Base-by-base conservation (phyloP, 805 yeast species). In the Cyberlindnera nakhonratchasimensis region DNA sequence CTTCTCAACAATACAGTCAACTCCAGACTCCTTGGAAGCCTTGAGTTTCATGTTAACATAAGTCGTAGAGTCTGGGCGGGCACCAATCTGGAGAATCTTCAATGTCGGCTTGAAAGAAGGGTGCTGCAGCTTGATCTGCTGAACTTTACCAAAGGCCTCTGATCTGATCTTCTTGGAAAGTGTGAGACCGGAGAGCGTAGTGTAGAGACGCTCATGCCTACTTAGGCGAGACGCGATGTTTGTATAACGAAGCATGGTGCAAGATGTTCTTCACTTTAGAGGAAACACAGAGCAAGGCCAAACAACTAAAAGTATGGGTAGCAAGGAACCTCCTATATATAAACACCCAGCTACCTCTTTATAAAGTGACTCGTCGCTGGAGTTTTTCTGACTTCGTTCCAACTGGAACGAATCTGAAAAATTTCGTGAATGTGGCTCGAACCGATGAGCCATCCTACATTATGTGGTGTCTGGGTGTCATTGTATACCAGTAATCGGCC, bases 21-120 rank as follows among this genome's bases (percentile, higher is more conserved):
- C 75, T 41, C 80, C 78, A 29, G 89, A 80, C 51, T 80, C 86
- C 42, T 71, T 69, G 22, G 91, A 86, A 10, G 93, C 91, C 61
- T 80, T 82, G 46, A 82, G 65, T 63, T 86, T 86, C 88, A 83
- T 84, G 50, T 79, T 75, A 35, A 86, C 90, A 62, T 86, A 86
- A 3, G 88, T 82, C n/a, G 83, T 69, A 11, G 93, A 84, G 57
- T 86, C 95, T 18, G 82, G 83, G 62, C 91, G 72, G 20, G 69
- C 67, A 42, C 95, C 95, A 18, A 86, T 84, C 65, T 86, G 95
- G 50, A 86, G 70, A 50, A 86, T 85, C 47, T 80, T 70, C 57
- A 86, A 68, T 32, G 70, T 72, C 23, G 95, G 93, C 49, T 69
- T 66, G 63, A 85, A 84, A 36, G 67, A 69, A 13, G 80, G 73